Conservation (phyloP, 352 stramenopile species). For the Phytopythium cucurbitacearum region DNA sequence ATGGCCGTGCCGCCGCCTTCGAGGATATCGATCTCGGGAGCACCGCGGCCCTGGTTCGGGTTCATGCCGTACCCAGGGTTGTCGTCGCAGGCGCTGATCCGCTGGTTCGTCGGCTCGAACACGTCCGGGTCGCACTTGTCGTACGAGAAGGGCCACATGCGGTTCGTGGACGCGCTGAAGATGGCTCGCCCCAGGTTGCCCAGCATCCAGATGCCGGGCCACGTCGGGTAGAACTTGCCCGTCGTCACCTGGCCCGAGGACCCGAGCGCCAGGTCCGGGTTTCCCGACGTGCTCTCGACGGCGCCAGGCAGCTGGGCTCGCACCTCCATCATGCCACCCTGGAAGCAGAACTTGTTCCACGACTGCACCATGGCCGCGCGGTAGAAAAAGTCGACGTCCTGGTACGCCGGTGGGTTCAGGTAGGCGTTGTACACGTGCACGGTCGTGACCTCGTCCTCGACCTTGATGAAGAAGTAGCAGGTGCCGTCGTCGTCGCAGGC, state of each 20-base stretch:
- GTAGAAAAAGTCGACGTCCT: conserved; percentile 46
- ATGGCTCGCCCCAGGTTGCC: conserved; percentile 91
- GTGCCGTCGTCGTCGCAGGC: conserved; percentile 43
- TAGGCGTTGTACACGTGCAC: conserved; percentile 59
- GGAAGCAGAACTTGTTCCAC: conserved; percentile 96
- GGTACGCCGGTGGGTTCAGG: conserved; percentile 36
- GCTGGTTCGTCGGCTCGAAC: conserved; percentile 32
- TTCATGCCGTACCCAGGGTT: conserved; percentile 89
- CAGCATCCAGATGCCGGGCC: conserved; percentile 93
- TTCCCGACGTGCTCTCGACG: conserved; percentile 38
- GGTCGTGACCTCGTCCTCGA: conserved; percentile 33
- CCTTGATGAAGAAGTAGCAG: conserved; percentile 61
- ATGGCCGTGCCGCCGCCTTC: conserved; percentile 82
- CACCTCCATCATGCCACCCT: conserved; percentile 90
- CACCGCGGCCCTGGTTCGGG: conserved; percentile 71
- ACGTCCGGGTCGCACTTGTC: conserved; percentile 74
- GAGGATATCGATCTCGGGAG: conserved; percentile 93
- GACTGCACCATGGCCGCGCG: conserved; percentile 85
- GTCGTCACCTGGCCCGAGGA: conserved; percentile 33
- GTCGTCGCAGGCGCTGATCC: conserved; percentile 77
- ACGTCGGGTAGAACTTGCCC: conserved; percentile 69
- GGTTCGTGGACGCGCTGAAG: conserved; percentile 87
- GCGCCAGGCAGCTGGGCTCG: conserved; percentile 86
- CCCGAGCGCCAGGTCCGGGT: conserved; percentile 34
- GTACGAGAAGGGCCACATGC: conserved; percentile 94